A percentile compares a stretch with the other conserved stretches of the same genome.
Evolutionary conservation across 2,329 filamentous ascomycete genomes (phyloP).

Genomic region (Fusarium algeriense): DNA sequence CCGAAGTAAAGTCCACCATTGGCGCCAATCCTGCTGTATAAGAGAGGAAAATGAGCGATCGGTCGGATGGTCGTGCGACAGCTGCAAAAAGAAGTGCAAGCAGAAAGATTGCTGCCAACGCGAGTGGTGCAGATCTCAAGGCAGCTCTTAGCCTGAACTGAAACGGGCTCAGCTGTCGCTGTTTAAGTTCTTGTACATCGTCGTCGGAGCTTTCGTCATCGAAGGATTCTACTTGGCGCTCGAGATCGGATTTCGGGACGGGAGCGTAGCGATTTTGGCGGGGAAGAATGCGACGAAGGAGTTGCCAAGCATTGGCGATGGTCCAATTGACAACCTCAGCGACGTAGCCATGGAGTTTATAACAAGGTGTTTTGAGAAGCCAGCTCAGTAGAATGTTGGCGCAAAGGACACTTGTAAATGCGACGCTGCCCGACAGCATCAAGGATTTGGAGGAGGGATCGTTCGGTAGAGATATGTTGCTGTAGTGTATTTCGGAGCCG

Average conservation of each 20-base stretch:
- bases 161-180: not conserved
- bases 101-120: not conserved
- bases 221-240: not conserved
- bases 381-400: conserved; percentile 37
- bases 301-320: conserved; percentile 11
- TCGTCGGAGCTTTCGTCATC: not conserved
- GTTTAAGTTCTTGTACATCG: not conserved
- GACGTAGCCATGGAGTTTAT: conserved; percentile 33
- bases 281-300: conserved; percentile 14
- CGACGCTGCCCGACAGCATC: conserved; percentile 49
- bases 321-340: conserved; percentile 48
- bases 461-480: conserved; percentile 49
- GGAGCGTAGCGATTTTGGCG: conserved; percentile 28
- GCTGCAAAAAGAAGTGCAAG: conserved; percentile 39
- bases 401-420: conserved; percentile 38
- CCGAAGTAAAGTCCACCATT: conserved; percentile 51
- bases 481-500: conserved; percentile 53
- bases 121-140: conserved; percentile 1
- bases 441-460: conserved; percentile 50
- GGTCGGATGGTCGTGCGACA: conserved; percentile 46
- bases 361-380: conserved; percentile 46
- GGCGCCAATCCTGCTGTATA: conserved; percentile 52
- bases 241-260: conserved; percentile 25
- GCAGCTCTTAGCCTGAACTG: not conserved
- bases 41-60: conserved; percentile 52